A percentile compares a stretch with the other conserved stretches of the same genome.
These are phyloP conservation scores for Ricinus communis DNA, from an alignment of 345 rosid genomes.

Conservation along the genomic window DNA sequence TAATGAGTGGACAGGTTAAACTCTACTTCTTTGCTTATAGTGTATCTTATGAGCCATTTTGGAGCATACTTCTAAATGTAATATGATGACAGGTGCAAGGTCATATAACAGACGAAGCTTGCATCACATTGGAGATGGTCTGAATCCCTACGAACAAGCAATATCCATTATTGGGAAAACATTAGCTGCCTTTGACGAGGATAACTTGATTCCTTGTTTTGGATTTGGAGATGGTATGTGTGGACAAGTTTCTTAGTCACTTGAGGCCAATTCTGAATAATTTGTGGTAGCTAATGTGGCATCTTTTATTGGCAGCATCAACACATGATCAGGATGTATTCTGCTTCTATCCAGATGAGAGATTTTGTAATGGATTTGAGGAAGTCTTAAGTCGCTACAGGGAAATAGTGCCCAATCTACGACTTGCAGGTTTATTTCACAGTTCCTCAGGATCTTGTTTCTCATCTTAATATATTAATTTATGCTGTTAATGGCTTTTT, in stretches of 20 bases:
- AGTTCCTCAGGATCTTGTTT: not conserved
- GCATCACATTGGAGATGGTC: conserved; percentile 32
- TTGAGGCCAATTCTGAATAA: conserved; percentile 1
- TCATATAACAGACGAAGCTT: conserved; percentile 26
- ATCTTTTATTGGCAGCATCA: conserved; percentile 22
- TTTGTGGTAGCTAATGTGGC: conserved; percentile 15
- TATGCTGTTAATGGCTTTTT: conserved; percentile 8
- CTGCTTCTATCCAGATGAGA: conserved; percentile 30
- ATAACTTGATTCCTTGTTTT: conserved; percentile 36
- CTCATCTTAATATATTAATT: conserved; percentile 1
- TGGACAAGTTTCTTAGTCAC: conserved; percentile 10
- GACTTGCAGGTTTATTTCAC: conserved; percentile 34
- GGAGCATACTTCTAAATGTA: conserved; percentile 12
- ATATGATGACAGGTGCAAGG: conserved; percentile 27
- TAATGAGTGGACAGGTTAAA: conserved; percentile 36
- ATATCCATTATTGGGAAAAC: conserved; percentile 35
- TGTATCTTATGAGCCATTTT: conserved; percentile 13
- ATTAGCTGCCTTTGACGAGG: conserved; percentile 34
- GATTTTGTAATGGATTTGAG: conserved; percentile 34
- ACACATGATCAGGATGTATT: conserved; percentile 39
- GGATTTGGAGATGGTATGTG: conserved; percentile 39
- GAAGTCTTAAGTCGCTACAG: conserved; percentile 34
- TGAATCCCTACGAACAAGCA: conserved; percentile 35
- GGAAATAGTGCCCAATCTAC: conserved; percentile 31
- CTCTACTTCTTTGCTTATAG: conserved; percentile 19